phyloP scores from a whole-genome alignment of 2,329 filamentous ascomycete genomes.

The Pseudocercospora eumusae region DNA sequence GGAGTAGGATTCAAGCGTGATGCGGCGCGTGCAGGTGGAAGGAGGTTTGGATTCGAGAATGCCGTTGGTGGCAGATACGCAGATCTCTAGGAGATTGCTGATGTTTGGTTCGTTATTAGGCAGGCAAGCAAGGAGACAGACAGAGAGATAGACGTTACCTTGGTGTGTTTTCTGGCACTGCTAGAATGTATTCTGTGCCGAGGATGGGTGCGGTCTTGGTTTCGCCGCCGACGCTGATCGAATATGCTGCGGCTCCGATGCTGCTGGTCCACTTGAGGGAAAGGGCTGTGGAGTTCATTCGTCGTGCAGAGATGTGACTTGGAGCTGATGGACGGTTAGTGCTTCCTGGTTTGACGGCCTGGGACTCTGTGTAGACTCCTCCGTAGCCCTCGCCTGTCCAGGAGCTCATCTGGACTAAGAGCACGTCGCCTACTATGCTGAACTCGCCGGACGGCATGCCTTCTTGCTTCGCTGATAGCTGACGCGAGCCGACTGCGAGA shows the following conservation, averaged over 20 bases:
- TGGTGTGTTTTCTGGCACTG: neutral
- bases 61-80: slow-evolving; percentile 14
- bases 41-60: slow-evolving; percentile 11
- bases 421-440: slow-evolving; percentile 8
- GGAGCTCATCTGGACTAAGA: neutral
- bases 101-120: neutral
- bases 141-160: no score
- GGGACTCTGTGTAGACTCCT: neutral
- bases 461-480: slow-evolving; percentile 8
- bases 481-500: slow-evolving; percentile 5
- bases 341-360: slow-evolving; percentile 9
- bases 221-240: neutral
- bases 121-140: neutral
- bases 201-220: neutral
- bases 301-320: neutral
- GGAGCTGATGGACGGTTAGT: slow-evolving; percentile 4
- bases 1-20: neutral
- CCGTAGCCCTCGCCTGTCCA: slow-evolving; percentile 13
- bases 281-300: slow-evolving; percentile 8
- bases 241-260: slow-evolving; percentile 5
- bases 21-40: slow-evolving; percentile 1
- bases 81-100: slow-evolving; percentile 8
- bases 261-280: slow-evolving; percentile 6
- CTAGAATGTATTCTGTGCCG: neutral
- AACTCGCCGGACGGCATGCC: slow-evolving; percentile 12